These are phyloP conservation scores for Aechmea fasciata DNA, from an alignment of 176 grass and related monocot species.

Conservation along the genomic window DNA sequence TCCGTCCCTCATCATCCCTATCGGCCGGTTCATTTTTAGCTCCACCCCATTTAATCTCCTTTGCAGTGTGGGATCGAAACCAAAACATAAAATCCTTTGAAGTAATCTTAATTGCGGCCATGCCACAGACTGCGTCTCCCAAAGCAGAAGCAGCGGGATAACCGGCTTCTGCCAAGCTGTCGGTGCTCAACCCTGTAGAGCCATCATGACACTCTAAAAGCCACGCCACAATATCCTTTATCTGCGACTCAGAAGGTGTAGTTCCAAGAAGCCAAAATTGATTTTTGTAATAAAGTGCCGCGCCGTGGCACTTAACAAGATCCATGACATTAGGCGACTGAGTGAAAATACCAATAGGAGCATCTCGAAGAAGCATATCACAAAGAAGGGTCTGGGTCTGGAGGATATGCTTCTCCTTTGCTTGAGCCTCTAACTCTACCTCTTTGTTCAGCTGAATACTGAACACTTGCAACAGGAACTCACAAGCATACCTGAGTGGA, in stretches of 20 bases:
- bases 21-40: slow-evolving; percentile 64
- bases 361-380: slow-evolving; percentile 86
- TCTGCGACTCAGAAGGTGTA: slow-evolving; percentile 53
- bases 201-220: slow-evolving; percentile 71
- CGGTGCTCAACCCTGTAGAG: slow-evolving; percentile 78
- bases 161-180: slow-evolving; percentile 82
- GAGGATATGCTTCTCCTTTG: slow-evolving; percentile 89
- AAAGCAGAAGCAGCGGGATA: slow-evolving; percentile 63
- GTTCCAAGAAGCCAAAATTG: slow-evolving; percentile 58
- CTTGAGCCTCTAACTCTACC: slow-evolving; percentile 64
- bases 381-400: slow-evolving; percentile 77
- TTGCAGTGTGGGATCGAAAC: slow-evolving; percentile 81
- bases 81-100: slow-evolving; percentile 87
- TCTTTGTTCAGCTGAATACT: slow-evolving; percentile 87
- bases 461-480: slow-evolving; percentile 94
- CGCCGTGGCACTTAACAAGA: slow-evolving; percentile 76
- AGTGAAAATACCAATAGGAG: slow-evolving; percentile 84
- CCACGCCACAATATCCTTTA: slow-evolving; percentile 63
- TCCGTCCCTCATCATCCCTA: slow-evolving; percentile 48
- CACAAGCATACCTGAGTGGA: slow-evolving; percentile 86
- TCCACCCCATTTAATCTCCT: slow-evolving; percentile 95
- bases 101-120: slow-evolving; percentile 86
- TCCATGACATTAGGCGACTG: slow-evolving; percentile 88
- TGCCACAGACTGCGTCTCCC: slow-evolving; percentile 73
- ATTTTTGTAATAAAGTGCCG: slow-evolving; percentile 72